phyloP scores from a whole-genome alignment of 2,329 filamentous ascomycete species.

The Clarireedia monteithiana region DNA sequence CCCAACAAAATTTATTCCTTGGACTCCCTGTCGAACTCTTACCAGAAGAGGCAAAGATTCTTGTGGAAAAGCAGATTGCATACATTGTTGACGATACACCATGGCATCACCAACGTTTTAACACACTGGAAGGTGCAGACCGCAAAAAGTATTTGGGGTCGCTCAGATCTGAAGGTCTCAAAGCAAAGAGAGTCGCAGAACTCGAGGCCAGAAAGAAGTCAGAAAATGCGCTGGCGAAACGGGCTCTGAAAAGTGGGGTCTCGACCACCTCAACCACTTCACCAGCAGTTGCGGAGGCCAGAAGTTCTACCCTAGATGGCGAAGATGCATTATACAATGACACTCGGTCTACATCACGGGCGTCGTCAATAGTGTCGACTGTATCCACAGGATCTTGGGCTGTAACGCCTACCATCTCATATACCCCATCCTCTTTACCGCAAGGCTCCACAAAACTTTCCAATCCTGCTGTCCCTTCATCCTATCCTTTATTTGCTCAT shows the following conservation, averaged over 20 bases:
- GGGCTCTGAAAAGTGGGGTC: constrained; percentile 20
- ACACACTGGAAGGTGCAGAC: constrained; percentile 47
- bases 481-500: constrained; percentile 72
- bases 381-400: constrained; percentile 18
- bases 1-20: constrained; percentile 90
- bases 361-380: constrained; percentile 17
- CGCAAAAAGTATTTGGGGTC: constrained; percentile 57
- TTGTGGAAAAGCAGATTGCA: constrained; percentile 69
- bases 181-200: constrained; percentile 36
- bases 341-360: constrained; percentile 31
- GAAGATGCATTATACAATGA: constrained; percentile 19
- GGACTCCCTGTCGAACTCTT: constrained; percentile 84
- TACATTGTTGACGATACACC: constrained; percentile 74
- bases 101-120: constrained; percentile 59
- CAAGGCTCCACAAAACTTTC: constrained; percentile 18
- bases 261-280: constrained; percentile 5
- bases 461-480: constrained; percentile 37
- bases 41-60: constrained; percentile 77
- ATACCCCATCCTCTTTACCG: constrained; percentile 29
- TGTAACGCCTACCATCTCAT: constrained; percentile 39
- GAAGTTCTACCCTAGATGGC: constrained; percentile 4
- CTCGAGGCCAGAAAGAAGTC: constrained; percentile 18
- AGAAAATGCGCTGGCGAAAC: constrained; percentile 22
- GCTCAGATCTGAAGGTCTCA: constrained; percentile 36
- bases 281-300: background rate